Conservation (phyloP, 2,329 filamentous ascomycete species). For the Penicillium palitans region DNA sequence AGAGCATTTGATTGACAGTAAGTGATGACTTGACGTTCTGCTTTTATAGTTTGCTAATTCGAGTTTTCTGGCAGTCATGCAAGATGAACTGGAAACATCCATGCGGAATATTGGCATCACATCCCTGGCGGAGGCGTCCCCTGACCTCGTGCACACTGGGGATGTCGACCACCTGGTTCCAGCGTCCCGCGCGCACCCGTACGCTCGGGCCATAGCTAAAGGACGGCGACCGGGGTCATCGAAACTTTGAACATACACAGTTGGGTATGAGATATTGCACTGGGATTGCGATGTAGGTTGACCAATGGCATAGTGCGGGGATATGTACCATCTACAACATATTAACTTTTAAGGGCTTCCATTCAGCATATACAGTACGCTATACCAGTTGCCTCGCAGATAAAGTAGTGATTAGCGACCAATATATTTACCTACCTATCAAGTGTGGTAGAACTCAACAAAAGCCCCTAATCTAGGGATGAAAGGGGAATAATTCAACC, state of each 20-base stretch:
- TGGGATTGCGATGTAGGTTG: not conserved
- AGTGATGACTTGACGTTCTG: conserved; percentile 29
- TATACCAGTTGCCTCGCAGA: not conserved
- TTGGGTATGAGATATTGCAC: not conserved
- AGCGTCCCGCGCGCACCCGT: conserved; percentile 42
- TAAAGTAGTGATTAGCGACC: not conserved
- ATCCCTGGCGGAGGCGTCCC: conserved; percentile 44
- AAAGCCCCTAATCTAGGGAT: not conserved
- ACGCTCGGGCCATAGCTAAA: conserved; percentile 41
- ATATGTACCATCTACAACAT: not conserved
- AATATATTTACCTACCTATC: not conserved
- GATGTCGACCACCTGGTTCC: conserved; percentile 55
- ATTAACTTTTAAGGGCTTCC: not conserved
- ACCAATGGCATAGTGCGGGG: not conserved
- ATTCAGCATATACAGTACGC: not conserved
- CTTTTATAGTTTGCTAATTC: conserved; percentile 1
- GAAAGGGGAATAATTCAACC: not conserved
- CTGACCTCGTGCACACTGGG: conserved; percentile 48
- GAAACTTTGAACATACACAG: conserved; percentile 28
- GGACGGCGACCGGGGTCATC: conserved; percentile 23
- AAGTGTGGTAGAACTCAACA: not conserved
- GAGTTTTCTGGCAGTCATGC: conserved; percentile 37
- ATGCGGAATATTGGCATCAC: conserved; percentile 52
- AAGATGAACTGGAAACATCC: conserved; percentile 50
- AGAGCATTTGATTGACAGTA: conserved; percentile 57